Conservation (phyloP, 768 basidiomycete species). For the Amanita molliuscula region DNA sequence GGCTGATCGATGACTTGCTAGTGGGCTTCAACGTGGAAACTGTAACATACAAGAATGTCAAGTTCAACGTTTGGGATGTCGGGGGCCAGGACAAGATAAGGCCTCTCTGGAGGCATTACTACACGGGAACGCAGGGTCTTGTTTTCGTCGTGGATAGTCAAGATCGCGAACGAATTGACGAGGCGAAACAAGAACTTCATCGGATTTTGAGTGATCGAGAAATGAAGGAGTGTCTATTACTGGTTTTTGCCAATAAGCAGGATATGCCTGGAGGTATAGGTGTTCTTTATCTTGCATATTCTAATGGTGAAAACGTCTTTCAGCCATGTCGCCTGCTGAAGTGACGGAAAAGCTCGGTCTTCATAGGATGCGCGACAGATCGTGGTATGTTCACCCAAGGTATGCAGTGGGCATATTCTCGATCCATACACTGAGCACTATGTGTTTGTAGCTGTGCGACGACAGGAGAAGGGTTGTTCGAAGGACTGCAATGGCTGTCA, state of each 20-base stretch:
- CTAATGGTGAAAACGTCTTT: background rate
- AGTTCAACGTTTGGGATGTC: constrained; percentile 94
- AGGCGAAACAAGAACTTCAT: constrained; percentile 92
- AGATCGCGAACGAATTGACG: constrained; percentile 91
- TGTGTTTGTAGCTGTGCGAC: constrained; percentile 68
- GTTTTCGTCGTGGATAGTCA: constrained; percentile 98
- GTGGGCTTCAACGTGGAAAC: constrained; percentile 99
- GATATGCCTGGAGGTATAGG: constrained; percentile 88
- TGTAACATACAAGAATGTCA: constrained; percentile 97
- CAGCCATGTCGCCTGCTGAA: constrained; percentile 98
- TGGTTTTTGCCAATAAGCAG: constrained; percentile 99
- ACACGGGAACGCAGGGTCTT: constrained; percentile 96
- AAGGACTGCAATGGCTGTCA: constrained; percentile 95
- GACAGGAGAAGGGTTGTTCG: constrained; percentile 93
- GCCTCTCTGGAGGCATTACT: constrained; percentile 97
- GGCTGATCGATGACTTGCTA: constrained; percentile 16
- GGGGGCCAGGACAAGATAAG: constrained; percentile 99
- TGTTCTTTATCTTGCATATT: background rate
- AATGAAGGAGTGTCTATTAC: constrained; percentile 94
- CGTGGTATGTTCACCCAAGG: constrained; percentile 99
- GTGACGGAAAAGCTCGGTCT: constrained; percentile 95
- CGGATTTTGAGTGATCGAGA: constrained; percentile 93
- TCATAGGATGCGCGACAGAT: constrained; percentile 92
- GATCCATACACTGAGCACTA: constrained; percentile 5
- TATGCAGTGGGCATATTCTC: constrained; percentile 24